These are phyloP conservation scores for Penicillium palitans DNA, from an alignment of 2,329 filamentous ascomycete species.

Conservation along the genomic window DNA sequence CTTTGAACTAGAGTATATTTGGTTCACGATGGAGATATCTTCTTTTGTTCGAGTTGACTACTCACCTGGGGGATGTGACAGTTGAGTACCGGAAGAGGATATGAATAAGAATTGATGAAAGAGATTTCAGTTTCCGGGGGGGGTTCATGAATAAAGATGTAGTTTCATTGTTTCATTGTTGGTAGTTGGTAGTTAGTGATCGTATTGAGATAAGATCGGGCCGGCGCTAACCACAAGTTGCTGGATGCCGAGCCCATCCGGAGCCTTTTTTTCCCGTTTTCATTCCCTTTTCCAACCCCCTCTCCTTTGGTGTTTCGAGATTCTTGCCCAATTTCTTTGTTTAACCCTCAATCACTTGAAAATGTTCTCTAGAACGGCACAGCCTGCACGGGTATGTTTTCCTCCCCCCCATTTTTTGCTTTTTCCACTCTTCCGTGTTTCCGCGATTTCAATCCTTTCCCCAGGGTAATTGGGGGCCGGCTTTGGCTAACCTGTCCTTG, in stretches of 20 bases:
- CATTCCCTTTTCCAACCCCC: slow-evolving; percentile 20
- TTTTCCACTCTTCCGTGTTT: slow-evolving; percentile 43
- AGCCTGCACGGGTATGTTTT: slow-evolving; percentile 44
- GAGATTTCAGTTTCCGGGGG: neutral
- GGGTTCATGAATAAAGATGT: slow-evolving; percentile 1
- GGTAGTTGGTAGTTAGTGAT: neutral
- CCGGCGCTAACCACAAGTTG: slow-evolving; percentile 19
- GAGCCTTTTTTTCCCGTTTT: slow-evolving; percentile 35
- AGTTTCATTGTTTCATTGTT: neutral
- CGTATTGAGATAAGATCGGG: slow-evolving; percentile 25
- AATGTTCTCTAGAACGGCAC: slow-evolving; percentile 46
- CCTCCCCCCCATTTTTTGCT: slow-evolving; percentile 27
- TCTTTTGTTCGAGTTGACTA: neutral
- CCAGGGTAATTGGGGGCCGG: neutral
- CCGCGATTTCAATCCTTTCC: neutral
- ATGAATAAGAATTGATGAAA: slow-evolving; percentile 6
- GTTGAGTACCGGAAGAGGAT: neutral
- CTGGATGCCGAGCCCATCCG: slow-evolving; percentile 39
- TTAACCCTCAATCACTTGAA: slow-evolving; percentile 26
- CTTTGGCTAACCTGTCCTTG: slow-evolving; percentile 37
- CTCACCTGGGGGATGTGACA: neutral
- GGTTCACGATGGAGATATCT: neutral
- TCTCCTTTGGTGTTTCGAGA: slow-evolving; percentile 10
- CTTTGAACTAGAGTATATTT: neutral
- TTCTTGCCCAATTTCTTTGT: slow-evolving; percentile 16